Percentiles rank a stretch among this genome's conserved stretches.
Conservation (phyloP, 2,329 filamentous ascomycete species). For the Fusarium acutatum region DNA sequence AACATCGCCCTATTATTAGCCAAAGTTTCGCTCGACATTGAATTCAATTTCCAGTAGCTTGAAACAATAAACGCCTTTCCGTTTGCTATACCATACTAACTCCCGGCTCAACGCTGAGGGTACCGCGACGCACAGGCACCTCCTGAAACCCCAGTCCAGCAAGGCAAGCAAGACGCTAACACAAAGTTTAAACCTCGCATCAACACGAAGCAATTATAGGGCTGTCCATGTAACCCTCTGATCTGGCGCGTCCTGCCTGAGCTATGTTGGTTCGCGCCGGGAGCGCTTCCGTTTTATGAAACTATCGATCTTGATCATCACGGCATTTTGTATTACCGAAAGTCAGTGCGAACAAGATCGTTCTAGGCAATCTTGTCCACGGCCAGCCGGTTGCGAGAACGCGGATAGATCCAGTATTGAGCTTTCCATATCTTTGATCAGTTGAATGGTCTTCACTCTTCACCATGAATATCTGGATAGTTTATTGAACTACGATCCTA, state of each 20-base stretch:
- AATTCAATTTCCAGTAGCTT: not conserved
- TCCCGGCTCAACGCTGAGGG: not conserved
- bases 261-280: not conserved
- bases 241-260: not conserved
- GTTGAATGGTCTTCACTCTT: not conserved
- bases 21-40: not conserved
- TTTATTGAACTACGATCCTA: not conserved
- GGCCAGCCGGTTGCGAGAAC: not conserved
- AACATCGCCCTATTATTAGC: not conserved
- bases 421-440: too few relatives aligned
- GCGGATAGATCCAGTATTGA: not conserved
- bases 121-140: not conserved
- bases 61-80: not conserved
- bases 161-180: not conserved
- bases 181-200: not conserved
- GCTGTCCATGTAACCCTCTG: not conserved
- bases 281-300: not conserved
- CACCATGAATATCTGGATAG: accelerated
- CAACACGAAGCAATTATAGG: not conserved
- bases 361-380: not conserved
- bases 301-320: not conserved
- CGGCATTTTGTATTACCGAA: not conserved
- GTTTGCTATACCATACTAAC: too few relatives aligned
- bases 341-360: not conserved
- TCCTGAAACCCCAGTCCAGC: not conserved